Evolutionary conservation across 2,329 filamentous ascomycete species (phyloP).

Genomic region (Exophiala alcalophila): DNA sequence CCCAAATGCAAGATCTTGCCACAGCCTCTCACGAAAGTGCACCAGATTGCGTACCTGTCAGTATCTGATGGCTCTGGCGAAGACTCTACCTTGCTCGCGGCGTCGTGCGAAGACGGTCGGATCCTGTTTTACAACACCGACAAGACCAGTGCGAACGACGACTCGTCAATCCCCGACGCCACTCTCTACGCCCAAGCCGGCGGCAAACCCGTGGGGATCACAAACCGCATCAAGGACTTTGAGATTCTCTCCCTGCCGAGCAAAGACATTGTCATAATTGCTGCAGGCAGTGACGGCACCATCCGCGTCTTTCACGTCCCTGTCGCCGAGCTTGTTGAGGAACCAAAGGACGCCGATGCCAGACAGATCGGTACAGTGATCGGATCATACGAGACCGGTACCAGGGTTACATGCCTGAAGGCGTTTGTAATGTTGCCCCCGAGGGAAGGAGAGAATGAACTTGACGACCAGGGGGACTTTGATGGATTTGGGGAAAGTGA

Average conservation of each 20-base stretch:
- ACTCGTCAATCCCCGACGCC: slow-evolving; percentile 59
- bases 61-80: slow-evolving; percentile 43
- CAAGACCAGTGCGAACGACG: slow-evolving; percentile 43
- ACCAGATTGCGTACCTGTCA: slow-evolving; percentile 71
- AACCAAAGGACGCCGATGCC: slow-evolving; percentile 21
- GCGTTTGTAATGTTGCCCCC: slow-evolving; percentile 78
- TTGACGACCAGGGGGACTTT: slow-evolving; percentile 16
- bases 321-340: slow-evolving; percentile 33
- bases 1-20: slow-evolving; percentile 72
- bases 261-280: slow-evolving; percentile 57
- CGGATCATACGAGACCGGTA: slow-evolving; percentile 77
- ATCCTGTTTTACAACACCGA: slow-evolving; percentile 76
- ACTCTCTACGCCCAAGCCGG: slow-evolving; percentile 71
- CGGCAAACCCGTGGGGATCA: slow-evolving; percentile 65
- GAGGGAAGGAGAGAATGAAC: slow-evolving; percentile 46
- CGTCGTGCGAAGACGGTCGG: slow-evolving; percentile 87
- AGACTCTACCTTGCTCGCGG: slow-evolving; percentile 58
- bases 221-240: slow-evolving; percentile 84
- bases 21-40: slow-evolving; percentile 70
- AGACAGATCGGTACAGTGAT: slow-evolving; percentile 63
- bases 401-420: slow-evolving; percentile 83
- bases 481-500: slow-evolving; percentile 22
- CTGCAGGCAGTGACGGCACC: slow-evolving; percentile 80
- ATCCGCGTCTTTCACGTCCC: slow-evolving; percentile 72
- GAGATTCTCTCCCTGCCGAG: slow-evolving; percentile 54